These are phyloP conservation scores for Acaromyces ingoldii DNA, from an alignment of 1,284 basidiomycete genomes.

Conservation along the genomic window DNA sequence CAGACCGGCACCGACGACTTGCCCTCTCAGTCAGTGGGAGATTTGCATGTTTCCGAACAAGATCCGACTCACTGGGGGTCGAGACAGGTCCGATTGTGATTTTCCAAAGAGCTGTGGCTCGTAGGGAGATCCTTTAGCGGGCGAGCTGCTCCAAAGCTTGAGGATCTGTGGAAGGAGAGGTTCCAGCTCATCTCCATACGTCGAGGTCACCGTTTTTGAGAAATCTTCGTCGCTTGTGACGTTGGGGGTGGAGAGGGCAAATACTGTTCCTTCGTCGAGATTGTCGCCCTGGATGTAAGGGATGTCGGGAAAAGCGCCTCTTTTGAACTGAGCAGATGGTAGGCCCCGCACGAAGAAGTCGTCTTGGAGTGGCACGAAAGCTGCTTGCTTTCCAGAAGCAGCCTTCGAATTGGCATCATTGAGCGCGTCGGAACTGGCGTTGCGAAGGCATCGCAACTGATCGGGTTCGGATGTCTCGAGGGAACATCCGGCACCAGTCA, in stretches of 20 bases:
- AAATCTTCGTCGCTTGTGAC: no score
- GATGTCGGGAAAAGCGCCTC: constrained; percentile 22
- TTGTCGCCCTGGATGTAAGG: constrained; percentile 24
- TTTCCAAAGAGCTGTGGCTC: no score
- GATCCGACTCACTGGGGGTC: no score
- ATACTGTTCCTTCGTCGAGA: constrained; percentile 20
- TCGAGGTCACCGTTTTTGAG: no score
- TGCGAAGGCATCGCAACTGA: constrained; percentile 15
- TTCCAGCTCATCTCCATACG: no score
- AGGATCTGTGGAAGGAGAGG: no score
- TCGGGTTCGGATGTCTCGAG: background rate
- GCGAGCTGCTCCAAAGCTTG: no score
- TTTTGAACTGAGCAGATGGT: constrained; percentile 12
- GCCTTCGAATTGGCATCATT: background rate
- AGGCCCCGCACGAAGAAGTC: constrained; percentile 21
- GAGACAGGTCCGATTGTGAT: no score
- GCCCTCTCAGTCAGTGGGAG: no score
- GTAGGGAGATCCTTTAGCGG: no score
- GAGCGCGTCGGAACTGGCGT: constrained; percentile 9
- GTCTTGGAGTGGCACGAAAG: constrained; percentile 18
- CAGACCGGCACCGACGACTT: background rate
- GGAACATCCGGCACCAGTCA: constrained; percentile 15
- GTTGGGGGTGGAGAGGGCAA: no score
- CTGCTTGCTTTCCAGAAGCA: background rate
- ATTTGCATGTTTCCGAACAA: no score